phyloP scores from a whole-genome alignment of 257 asterid genomes.

The Petunia secreta region DNA sequence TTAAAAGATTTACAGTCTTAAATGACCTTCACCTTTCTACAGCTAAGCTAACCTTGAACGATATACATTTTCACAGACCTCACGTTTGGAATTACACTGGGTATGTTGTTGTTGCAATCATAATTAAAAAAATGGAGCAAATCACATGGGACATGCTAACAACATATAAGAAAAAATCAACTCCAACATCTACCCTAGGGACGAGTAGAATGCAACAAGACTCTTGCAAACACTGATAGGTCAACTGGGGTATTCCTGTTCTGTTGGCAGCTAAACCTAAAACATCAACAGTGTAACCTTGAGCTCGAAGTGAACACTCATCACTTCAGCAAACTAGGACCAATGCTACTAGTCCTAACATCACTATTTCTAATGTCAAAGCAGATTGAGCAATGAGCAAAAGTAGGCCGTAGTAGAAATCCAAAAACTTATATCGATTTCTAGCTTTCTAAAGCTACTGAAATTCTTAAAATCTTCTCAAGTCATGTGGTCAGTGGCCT shows the following conservation, averaged over 20 bases:
- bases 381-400: constrained; percentile 6
- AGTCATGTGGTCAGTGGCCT: background rate
- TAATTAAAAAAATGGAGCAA: background rate
- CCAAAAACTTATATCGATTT: background rate
- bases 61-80: too few relatives aligned
- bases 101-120: too few relatives aligned
- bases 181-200: background rate
- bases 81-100: too few relatives aligned
- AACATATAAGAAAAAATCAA: background rate
- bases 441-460: background rate
- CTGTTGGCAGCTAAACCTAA: background rate
- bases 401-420: background rate
- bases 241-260: background rate
- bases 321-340: background rate
- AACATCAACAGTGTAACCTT: background rate
- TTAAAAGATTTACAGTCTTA: background rate
- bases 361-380: background rate
- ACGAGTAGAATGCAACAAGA: background rate
- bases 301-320: background rate
- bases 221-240: background rate
- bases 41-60: constrained; percentile 19
- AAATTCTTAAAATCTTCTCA: background rate
- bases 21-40: background rate
- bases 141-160: background rate
- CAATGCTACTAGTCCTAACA: background rate